Evolutionary conservation across 441 rosid species (phyloP).

Genomic region (Geranium incanum): DNA sequence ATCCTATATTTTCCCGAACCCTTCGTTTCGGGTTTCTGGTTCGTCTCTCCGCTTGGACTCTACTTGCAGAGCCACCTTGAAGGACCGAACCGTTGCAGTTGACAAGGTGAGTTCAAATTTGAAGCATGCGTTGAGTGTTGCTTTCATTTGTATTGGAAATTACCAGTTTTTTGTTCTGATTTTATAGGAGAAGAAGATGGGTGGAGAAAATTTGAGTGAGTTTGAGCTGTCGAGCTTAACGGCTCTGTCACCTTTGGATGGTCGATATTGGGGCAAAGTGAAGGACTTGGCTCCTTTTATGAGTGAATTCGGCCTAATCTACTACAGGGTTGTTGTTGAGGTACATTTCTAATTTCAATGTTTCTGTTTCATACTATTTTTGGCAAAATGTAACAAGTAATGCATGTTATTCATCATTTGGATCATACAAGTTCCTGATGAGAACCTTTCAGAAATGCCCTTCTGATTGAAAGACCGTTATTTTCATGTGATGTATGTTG

Average conservation of each 20-base stretch:
- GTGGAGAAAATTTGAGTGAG: slow-evolving; percentile 25
- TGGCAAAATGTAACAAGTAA: too few relatives aligned
- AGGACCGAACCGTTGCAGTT: background rate
- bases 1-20: background rate
- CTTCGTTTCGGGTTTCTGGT: background rate
- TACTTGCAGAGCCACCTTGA: background rate
- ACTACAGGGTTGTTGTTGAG: slow-evolving; percentile 77
- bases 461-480: background rate
- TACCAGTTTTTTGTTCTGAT: background rate
- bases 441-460: background rate
- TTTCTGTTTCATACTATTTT: too few relatives aligned
- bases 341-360: slow-evolving; percentile 27
- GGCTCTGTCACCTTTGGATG: slow-evolving; percentile 83
- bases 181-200: slow-evolving; percentile 40
- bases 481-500: background rate
- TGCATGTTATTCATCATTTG: too few relatives aligned
- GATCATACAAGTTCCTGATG: background rate
- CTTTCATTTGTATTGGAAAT: too few relatives aligned
- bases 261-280: slow-evolving; percentile 82
- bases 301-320: slow-evolving; percentile 85
- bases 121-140: too few relatives aligned
- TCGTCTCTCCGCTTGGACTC: background rate
- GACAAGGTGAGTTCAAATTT: background rate
- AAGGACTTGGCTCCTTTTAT: slow-evolving; percentile 73
- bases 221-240: slow-evolving; percentile 68